Base-by-base conservation (phyloP, 2,329 filamentous ascomycete genomes). In the Alternaria gansuensis region DNA sequence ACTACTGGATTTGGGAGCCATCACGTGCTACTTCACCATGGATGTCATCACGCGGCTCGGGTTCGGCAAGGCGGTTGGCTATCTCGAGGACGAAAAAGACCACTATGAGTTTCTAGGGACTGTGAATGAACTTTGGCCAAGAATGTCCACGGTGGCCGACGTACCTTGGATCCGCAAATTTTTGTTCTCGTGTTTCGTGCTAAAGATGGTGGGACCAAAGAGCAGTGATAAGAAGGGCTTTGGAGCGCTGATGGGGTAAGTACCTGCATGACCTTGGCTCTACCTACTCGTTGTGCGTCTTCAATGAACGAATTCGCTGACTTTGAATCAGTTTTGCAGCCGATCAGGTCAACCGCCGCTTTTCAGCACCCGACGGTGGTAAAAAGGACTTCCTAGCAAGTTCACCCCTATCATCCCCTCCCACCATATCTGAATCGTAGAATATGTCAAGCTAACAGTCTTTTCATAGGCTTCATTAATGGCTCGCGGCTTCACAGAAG, bases 51-150 rank as follows among this genome's bases (percentile, higher is more conserved):
- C 51, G 5, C 34, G 43, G 26, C 52, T 63, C 11, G 50, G 36
- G 3, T 63, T 59, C 31, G 60, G 63, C 14, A 39, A 54, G 24
- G 44, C 54, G 6, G 49, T 65, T 39, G 63, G 60, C 11, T 61
- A 58, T 28, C 24, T 65, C 7, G 51, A 26, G 5, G 40, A 57
- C 11, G 40, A 58, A 28, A 40, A 34, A 9, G 63, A 65, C 24
- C 43, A 58, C 36, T 54, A 51, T 28, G 41, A 52, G n/a, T 63
- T 56, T 34, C 26, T 56, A 13, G 23, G 24, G 13, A 51, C 24
- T 28, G 43, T 56, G 11, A 13, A 40, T 14, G 34, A 17, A 26
- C 46, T 51, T 11, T 49, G 44, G 50, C 55, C 55, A 9, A 48
- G 36, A 23, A 58, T 58, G 34, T 41, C 43, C 9, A 46, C 41